Evolutionary conservation across 306 rosid species (phyloP), one percentile per base, ranked within the genome.

Genomic region (Hippophae rhamnoides): DNA sequence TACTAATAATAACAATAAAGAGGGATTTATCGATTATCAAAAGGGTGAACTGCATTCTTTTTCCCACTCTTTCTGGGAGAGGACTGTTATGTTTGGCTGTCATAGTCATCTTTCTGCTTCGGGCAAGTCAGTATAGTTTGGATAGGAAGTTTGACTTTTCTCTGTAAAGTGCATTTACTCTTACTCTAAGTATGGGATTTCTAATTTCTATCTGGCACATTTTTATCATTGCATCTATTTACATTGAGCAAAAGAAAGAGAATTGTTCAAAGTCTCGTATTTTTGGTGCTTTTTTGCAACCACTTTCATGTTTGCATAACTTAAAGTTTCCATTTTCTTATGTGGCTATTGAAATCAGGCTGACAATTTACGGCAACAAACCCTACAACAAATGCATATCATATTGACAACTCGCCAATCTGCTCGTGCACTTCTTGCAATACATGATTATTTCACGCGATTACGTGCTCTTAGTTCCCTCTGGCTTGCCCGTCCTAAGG

Each of bases 401-500:
- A 92, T 92, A 65, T 62, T 92, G 85, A 87, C 99, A 52, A 88
- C 95, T 11, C 94, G 92, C 4, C 99, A 92, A 68, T 88, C 99
- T 3, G 96, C 99, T 60, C 99, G 96, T 5, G 99, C 96, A 1
- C 89, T 92, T 56, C 89, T 92, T 11, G 99, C 96, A 2, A 85
- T 92, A 67, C 85, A 80, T 9, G 99, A 92, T 58, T 92, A 92
- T 61, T 85, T 85, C 76, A 80, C 95, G 0, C 74, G 99, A 26
- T 78, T 92, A 13, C 99, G 96, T 0, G 96, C 96, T 69, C 99
- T 92, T 10, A 92, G 99, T 69, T 85, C 99, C 3, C 95, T 92
- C 52, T 92, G 99, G 99, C 83, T 85, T 45, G 96, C 99, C 42
- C 99, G 99, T 11, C 99, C 99, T 0, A 81, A 86, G 81, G 95